phyloP scores from a whole-genome alignment of 169 alveolate genomes.

The Eimeria mitis region DNA sequence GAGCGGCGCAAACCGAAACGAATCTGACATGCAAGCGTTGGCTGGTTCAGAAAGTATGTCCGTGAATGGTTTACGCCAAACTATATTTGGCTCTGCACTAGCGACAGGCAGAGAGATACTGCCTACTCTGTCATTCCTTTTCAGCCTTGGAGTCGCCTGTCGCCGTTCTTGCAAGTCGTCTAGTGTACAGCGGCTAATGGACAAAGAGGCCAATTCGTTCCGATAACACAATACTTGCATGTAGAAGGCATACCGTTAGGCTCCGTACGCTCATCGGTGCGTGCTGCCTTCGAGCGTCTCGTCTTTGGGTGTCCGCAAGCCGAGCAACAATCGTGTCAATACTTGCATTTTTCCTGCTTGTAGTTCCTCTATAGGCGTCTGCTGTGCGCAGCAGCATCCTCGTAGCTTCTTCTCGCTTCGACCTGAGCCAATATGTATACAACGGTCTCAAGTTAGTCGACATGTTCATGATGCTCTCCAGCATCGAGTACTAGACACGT shows the following conservation, averaged over 20 bases:
- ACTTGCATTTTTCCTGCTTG: not conserved
- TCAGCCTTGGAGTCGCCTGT: not conserved
- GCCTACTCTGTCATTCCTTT: not conserved
- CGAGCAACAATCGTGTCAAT: not conserved
- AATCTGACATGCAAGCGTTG: not conserved
- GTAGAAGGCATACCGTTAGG: not conserved
- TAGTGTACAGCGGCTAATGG: not conserved
- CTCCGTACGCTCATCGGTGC: not conserved
- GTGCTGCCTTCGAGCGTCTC: too few species aligned
- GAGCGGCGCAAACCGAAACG: not conserved
- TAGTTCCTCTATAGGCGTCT: not conserved
- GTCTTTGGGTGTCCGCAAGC: too few species aligned
- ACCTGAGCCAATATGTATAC: not conserved
- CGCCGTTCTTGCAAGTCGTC: not conserved
- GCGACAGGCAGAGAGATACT: not conserved
- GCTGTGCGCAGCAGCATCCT: not conserved
- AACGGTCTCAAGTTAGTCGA: not conserved
- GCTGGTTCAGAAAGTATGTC: not conserved
- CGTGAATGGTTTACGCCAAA: not conserved
- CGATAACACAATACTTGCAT: not conserved
- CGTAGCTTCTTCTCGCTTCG: not conserved
- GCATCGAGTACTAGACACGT: too few species aligned
- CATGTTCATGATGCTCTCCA: too few species aligned
- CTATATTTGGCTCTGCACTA: too few species aligned
- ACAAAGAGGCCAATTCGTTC: not conserved